Evolutionary conservation across 345 rosid species (phyloP), one percentile per base, ranked within the genome.

Genomic region (Turritis glabra): DNA sequence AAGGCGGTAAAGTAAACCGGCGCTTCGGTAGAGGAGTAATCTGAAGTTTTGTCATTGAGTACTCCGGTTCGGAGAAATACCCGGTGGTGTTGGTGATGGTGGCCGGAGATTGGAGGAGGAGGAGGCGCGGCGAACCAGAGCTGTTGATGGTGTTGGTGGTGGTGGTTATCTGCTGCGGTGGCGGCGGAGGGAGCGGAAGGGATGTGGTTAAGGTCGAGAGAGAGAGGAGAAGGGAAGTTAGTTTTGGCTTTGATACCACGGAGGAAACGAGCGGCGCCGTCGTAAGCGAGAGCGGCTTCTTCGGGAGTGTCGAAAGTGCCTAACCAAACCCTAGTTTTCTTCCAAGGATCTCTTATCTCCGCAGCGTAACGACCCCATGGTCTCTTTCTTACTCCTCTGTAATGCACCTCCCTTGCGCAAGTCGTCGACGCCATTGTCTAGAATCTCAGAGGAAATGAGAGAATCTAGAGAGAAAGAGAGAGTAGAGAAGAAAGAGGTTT

Each of bases 311-410:
- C 97, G 59, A 93, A 93, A 56, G 98, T 93, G 32, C 98, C 98
- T 66, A 93, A 72, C 98, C 98, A 93, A 32, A 91, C 97, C 68
- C 97, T 79, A 8, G 96, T 87, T 76, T 93, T 93, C 85, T 93
- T 93, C 96, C 97, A 91, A 0, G 98, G 98, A 80, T 91, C 98
- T 25, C 98, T 90, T 64, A 93, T 93, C 85, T 93, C 98, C 0
- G 98, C 98, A 0, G 97, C 97, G 82, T 91, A 93, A 21, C 97
- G 87, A 4, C 98, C 98, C 98, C 98, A 93, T 9, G 98, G 98
- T 77, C 98, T 80, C 93, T 93, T 93, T 37, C 97, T 60, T 14
- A 93, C 98, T 10, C 98, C 98, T 46, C 96, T 79, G 87, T 87
- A 91, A 82, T 89, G 98, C 30, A 87, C 96, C 62, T 89, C 96